Evolutionary conservation across 257 asterid species (phyloP).

Genomic region (Jacaranda copaia): DNA sequence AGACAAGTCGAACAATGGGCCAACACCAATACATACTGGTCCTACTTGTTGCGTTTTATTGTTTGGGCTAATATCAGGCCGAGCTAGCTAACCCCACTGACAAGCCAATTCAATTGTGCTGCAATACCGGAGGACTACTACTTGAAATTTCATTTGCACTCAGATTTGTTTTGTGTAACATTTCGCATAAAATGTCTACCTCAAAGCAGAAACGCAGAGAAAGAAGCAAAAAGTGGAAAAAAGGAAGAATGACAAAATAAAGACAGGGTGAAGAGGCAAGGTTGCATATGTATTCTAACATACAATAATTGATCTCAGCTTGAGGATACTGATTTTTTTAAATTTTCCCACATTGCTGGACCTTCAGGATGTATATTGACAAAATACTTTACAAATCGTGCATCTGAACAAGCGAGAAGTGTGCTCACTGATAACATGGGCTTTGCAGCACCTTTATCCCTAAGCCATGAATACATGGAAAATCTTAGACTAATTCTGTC

Average conservation of each 20-base stretch:
- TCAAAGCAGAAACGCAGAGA: not conserved
- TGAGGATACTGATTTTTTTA: constrained; percentile 46
- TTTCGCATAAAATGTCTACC: not conserved
- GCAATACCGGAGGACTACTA: no score
- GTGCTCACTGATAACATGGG: constrained; percentile 76
- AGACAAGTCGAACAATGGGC: no score
- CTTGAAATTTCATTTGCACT: not conserved
- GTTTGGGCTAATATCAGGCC: no score
- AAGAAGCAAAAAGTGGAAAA: not conserved
- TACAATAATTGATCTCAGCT: constrained; percentile 38
- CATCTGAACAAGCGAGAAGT: constrained; percentile 77
- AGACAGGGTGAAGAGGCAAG: not conserved
- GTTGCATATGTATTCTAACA: not conserved
- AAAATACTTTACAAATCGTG: constrained; percentile 68
- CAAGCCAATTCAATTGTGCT: no score
- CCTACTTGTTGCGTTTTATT: no score
- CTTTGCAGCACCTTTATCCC: constrained; percentile 76
- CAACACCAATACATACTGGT: no score
- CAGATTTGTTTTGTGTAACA: not conserved
- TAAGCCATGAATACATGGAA: constrained; percentile 82
- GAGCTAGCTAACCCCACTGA: no score
- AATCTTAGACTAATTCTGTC: constrained; percentile 69
- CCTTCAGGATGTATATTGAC: constrained; percentile 85
- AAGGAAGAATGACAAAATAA: not conserved
- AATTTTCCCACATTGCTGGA: constrained; percentile 70